These are phyloP conservation scores for Golubevia pallescens DNA, from an alignment of 1,284 basidiomycete species.

Conservation along the genomic window DNA sequence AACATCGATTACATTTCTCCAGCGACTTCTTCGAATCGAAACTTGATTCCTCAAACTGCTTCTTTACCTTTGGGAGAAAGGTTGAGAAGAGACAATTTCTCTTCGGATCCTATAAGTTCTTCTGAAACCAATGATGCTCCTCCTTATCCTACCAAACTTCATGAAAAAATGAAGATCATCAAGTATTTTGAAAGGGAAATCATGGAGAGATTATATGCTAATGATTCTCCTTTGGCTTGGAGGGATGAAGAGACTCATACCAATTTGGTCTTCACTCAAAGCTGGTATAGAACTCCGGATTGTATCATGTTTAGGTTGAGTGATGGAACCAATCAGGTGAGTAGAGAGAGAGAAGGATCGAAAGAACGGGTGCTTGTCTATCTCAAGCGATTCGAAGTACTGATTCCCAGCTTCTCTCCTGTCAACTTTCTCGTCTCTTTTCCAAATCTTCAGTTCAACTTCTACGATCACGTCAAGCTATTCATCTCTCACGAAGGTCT, in stretches of 20 bases:
- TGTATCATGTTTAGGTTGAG: conserved; percentile 60
- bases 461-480: conserved; percentile 62
- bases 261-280: conserved; percentile 54
- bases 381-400: too few species aligned
- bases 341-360: not conserved
- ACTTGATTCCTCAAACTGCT: not conserved
- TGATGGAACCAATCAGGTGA: conserved; percentile 42
- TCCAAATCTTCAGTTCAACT: conserved; percentile 54
- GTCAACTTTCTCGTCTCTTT: not conserved
- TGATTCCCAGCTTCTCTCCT: not conserved
- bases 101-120: not conserved
- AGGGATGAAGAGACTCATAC: conserved; percentile 18
- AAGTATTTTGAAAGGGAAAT: conserved; percentile 58
- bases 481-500: conserved; percentile 44
- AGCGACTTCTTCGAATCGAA: not conserved
- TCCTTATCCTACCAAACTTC: not conserved
- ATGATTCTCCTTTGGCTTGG: conserved; percentile 44
- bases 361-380: not conserved
- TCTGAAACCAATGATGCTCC: conserved; percentile 4
- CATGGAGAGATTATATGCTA: conserved; percentile 57
- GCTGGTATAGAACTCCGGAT: conserved; percentile 56
- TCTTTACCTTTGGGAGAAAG: not conserved
- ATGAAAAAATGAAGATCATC: conserved; percentile 38
- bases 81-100: not conserved
- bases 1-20: conserved; percentile 39